Base-by-base conservation (phyloP, 108 stramenopile species). In the Hondaea fermentalgiana region DNA sequence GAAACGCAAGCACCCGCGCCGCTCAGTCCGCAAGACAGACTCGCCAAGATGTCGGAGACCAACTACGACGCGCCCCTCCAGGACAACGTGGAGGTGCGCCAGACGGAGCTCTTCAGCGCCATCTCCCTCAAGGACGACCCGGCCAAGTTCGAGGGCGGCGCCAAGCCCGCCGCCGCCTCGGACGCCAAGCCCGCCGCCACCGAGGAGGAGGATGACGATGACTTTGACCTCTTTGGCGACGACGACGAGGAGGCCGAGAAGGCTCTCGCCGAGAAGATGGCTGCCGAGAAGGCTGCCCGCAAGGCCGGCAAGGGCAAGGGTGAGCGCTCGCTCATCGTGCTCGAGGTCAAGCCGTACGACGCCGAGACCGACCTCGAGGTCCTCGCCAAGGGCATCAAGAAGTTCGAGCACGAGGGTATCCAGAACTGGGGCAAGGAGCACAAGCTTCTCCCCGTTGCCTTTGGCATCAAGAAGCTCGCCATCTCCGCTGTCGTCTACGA, bases 401-500 rank as follows among this genome's bases (percentile, higher is more conserved):
- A 89, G 76, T 53, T 87, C 35, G 64, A 92, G 90, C 76, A 90
- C 57, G 91, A 90, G 4, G 93, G 93, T 12, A 89, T 94, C n/a
- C 25, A 23, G 47, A 83, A 83, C 72, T 94, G 93, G 93, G 93
- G 93, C 5, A 91, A 93, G 90, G 93, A 90, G 25, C 57, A 90
- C 91, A 94, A 93, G 60, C 90, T 93, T 19, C 91, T 90, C 72
- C 93, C 93, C 21, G 93, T 94, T 2, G 93, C 93, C 5, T 94
- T 90, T 57, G 93, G 93, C 17, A 92, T 94, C 88, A 93, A 93
- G 72, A 94, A 94, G 93, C 59, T 94, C 43, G 92, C 93, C 57
- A 89, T 94, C 53, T 88, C 91, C 35, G 92, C 92, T 55, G 92
- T 92, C 4, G 91, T 94, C 44, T 90, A 92, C 59, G 93, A 94